Percentiles rank a stretch among this genome's conserved stretches.
Conservation (phyloP, 139 green algal species). For the Micromonas commoda region DNA sequence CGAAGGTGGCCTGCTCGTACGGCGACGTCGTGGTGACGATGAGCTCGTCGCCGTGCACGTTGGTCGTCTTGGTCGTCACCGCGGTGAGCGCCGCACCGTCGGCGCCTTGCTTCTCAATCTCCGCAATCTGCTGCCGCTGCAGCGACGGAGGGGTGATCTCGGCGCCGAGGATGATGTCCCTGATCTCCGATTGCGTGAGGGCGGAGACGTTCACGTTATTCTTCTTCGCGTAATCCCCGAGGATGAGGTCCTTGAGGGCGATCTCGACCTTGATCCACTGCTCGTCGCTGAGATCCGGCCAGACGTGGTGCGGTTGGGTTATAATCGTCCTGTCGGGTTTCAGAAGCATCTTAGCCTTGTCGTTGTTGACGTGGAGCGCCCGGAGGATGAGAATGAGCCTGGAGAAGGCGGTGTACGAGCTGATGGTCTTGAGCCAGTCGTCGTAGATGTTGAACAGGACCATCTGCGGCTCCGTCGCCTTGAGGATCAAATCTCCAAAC, state of each 20-base stretch:
- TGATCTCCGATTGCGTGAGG: slow-evolving; percentile 93
- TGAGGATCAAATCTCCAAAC: slow-evolving; percentile 55
- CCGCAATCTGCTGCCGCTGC: slow-evolving; percentile 97
- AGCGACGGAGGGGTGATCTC: slow-evolving; percentile 93
- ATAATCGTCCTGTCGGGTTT: slow-evolving; percentile 89
- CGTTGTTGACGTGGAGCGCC: slow-evolving; percentile 95
- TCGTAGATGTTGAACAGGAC: slow-evolving; percentile 99
- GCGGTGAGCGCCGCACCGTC: slow-evolving; percentile 69
- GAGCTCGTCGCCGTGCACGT: slow-evolving; percentile 93
- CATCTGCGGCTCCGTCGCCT: slow-evolving; percentile 90
- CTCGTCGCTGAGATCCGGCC: slow-evolving; percentile 94
- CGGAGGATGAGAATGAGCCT: slow-evolving; percentile 93
- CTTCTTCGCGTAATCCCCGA: slow-evolving; percentile 98
- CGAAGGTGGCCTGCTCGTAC: slow-evolving; percentile 93
- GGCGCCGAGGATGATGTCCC: slow-evolving; percentile 98
- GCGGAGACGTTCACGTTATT: slow-evolving; percentile 97
- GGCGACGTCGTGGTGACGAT: slow-evolving; percentile 95
- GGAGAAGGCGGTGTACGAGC: slow-evolving; percentile 96
- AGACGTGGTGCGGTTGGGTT: slow-evolving; percentile 97
- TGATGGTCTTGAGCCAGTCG: slow-evolving; percentile 97
- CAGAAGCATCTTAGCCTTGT: slow-evolving; percentile 96
- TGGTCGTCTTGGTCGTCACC: slow-evolving; percentile 88
- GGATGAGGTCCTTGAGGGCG: slow-evolving; percentile 80
- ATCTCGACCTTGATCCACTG: slow-evolving; percentile 96
- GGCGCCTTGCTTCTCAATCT: slow-evolving; percentile 86